Conservation (phyloP, 1,139 yeast genomes). For the Maudiozyma humilis region DNA sequence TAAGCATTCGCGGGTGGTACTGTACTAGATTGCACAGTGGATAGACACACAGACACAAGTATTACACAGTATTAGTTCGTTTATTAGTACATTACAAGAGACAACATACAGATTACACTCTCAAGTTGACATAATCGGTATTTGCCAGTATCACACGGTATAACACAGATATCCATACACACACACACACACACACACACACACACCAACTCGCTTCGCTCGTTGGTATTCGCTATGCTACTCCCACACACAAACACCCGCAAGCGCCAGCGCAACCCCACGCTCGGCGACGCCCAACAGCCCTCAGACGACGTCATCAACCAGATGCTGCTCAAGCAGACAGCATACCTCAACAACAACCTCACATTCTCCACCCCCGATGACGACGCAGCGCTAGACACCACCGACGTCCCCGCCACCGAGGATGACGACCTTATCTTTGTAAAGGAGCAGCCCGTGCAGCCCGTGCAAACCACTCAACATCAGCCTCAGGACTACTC, state of each 20-base stretch:
- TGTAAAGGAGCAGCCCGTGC: conserved; percentile 21
- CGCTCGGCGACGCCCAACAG: not conserved
- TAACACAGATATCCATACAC: too few species aligned
- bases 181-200: not conserved
- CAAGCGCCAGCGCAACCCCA: conserved; percentile 2
- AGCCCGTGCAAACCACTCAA: not conserved
- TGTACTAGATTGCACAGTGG: too few species aligned
- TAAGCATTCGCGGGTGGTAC: too few species aligned
- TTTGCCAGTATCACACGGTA: too few species aligned
- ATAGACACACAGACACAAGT: too few species aligned
- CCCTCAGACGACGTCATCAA: conserved; percentile 4
- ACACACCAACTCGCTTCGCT: not conserved
- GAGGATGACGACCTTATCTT: conserved; percentile 22
- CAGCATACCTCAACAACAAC: conserved; percentile 12
- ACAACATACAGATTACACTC: too few species aligned
- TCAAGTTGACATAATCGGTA: too few species aligned
- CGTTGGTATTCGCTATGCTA: too few species aligned
- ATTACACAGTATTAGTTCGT: too few species aligned
- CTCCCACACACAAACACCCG: conserved; percentile 1
- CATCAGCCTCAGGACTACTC: not conserved
- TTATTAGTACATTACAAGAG: too few species aligned
- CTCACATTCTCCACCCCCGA: not conserved
- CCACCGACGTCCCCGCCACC: conserved; percentile 8
- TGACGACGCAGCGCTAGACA: not conserved
- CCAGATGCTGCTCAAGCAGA: conserved; percentile 23